Conservation (phyloP, 73 alveolate species). For the Stentor coeruleus region DNA sequence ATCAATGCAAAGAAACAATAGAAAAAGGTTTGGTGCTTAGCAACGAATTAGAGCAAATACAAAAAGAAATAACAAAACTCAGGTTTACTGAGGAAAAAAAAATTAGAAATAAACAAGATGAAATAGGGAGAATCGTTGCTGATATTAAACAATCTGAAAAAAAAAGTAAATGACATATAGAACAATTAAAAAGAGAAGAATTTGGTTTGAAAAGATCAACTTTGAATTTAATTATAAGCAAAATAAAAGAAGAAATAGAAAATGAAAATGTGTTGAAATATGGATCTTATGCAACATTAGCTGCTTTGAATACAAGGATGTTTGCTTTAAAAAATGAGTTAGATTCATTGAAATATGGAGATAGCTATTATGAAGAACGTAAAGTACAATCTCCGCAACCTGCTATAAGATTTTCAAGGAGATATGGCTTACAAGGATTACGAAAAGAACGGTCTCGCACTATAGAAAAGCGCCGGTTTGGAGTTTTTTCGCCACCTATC, state of each 20-base stretch:
- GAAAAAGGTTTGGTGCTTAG: background rate
- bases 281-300: background rate
- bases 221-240: background rate
- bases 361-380: background rate
- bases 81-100: background rate
- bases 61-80: background rate
- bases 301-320: background rate
- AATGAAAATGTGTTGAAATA: background rate
- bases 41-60: background rate
- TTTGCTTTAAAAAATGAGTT: background rate
- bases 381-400: too few species aligned
- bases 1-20: too few species aligned
- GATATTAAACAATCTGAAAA: background rate
- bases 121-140: background rate
- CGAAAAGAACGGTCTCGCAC: too few species aligned
- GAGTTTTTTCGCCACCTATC: too few species aligned
- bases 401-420: too few species aligned
- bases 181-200: background rate
- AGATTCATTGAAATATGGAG: background rate
- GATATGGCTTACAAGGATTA: too few species aligned
- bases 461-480: too few species aligned
- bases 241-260: background rate
- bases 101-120: background rate
- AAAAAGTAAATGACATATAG: background rate
- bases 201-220: background rate